Evolutionary conservation across 2,329 filamentous ascomycete genomes (phyloP).

Genomic region (Xylaria sp.): DNA sequence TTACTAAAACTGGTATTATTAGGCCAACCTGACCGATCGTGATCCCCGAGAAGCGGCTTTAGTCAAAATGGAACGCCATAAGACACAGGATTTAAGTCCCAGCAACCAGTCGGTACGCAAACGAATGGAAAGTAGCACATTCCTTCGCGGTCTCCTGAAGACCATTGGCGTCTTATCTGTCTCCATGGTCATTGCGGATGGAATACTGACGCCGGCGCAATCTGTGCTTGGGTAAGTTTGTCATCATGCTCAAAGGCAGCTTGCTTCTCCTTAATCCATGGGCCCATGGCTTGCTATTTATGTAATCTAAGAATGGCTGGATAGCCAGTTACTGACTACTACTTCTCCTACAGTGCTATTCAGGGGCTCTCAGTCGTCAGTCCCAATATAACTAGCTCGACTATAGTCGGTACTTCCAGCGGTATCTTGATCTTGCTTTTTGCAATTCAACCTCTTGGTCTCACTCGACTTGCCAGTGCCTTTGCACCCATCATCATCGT

Average conservation of each 20-base stretch:
- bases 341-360: constrained; percentile 59
- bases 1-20: neutral
- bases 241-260: neutral
- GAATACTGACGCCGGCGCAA: constrained; percentile 74
- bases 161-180: constrained; percentile 72
- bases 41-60: constrained; percentile 67
- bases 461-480: constrained; percentile 64
- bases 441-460: constrained; percentile 71
- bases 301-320: too few relatives aligned
- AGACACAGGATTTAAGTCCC: constrained; percentile 66
- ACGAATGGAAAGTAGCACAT: constrained; percentile 62
- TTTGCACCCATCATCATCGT: constrained; percentile 75
- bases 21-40: constrained; percentile 67
- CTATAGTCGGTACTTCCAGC: constrained; percentile 71
- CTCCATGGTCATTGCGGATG: constrained; percentile 73
- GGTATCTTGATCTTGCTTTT: constrained; percentile 73
- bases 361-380: constrained; percentile 70
- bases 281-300: too few relatives aligned
- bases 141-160: constrained; percentile 65
- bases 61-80: constrained; percentile 67
- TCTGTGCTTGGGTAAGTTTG: constrained; percentile 65
- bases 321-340: constrained; percentile 16
- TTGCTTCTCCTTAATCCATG: neutral
- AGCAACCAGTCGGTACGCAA: constrained; percentile 48
- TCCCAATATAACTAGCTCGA: constrained; percentile 63